These are phyloP conservation scores for Cyclanthera cordifolia DNA, from an alignment of 306 rosid genomes.

Conservation along the genomic window DNA sequence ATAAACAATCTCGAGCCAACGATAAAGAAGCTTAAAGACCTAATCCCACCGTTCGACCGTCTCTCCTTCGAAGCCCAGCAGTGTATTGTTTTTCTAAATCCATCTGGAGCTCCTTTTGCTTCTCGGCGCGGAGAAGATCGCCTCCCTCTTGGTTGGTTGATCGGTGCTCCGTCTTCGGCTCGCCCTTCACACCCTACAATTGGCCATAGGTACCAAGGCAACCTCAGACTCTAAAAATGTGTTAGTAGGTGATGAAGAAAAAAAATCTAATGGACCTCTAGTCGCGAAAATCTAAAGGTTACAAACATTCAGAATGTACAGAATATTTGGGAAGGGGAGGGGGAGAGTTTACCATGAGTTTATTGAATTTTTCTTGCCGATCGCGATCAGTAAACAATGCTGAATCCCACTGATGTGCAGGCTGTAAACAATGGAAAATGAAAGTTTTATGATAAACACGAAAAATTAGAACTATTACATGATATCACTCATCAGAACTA, in stretches of 20 bases:
- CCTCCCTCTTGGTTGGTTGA: conserved; percentile 32
- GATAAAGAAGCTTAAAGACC: conserved; percentile 43
- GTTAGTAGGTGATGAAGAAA: conserved; percentile 74
- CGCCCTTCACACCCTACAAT: conserved; percentile 97
- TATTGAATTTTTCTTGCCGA: conserved; percentile 93
- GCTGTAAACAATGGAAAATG: conserved; percentile 37
- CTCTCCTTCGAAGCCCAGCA: conserved; percentile 90
- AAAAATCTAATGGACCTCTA: conserved; percentile 28
- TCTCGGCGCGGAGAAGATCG: conserved; percentile 44
- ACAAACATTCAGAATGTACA: conserved; percentile 33
- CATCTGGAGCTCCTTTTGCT: conserved; percentile 81
- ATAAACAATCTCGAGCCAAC: background rate
- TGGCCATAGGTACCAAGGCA: conserved; percentile 98
- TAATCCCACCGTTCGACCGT: conserved; percentile 96
- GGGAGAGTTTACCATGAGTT: conserved; percentile 72
- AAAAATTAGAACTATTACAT: background rate
- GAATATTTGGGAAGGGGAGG: conserved; percentile 3
- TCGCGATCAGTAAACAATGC: conserved; percentile 61
- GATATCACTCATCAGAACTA: background rate
- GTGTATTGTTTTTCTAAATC: conserved; percentile 95
- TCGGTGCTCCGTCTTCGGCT: conserved; percentile 42
- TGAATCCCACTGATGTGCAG: conserved; percentile 77
- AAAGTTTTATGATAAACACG: conserved; percentile 10
- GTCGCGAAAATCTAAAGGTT: conserved; percentile 8
- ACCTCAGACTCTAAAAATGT: conserved; percentile 97